Conservation (phyloP, 345 rosid species). For the rapeseed (Brassica napus) region DNA sequence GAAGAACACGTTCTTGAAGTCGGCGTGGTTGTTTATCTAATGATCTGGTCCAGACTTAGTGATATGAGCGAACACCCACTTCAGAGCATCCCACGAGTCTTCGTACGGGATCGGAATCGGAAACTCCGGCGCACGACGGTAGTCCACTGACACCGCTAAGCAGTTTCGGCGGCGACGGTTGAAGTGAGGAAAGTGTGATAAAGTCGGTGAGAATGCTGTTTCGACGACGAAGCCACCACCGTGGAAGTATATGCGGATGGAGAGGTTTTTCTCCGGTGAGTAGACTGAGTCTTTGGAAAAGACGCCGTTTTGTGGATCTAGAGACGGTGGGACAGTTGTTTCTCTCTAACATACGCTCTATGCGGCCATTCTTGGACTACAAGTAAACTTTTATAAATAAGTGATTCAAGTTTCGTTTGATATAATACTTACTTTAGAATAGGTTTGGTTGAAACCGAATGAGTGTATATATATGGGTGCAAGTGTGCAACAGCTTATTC, state of each 20-base stretch:
- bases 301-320: background rate
- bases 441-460: background rate
- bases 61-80: conserved; percentile 53
- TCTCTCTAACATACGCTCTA: conserved; percentile 46
- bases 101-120: conserved; percentile 51
- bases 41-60: conserved; percentile 43
- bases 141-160: conserved; percentile 40
- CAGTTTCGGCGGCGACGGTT: too few relatives aligned
- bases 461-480: background rate
- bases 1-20: conserved; percentile 45
- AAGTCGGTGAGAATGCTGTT: too few relatives aligned
- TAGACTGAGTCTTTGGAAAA: conserved; percentile 44
- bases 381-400: background rate
- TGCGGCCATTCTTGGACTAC: conserved; percentile 42
- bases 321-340: conserved; percentile 39
- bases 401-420: background rate
- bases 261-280: conserved; percentile 34
- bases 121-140: conserved; percentile 60
- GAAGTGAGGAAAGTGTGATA: too few relatives aligned
- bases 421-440: too few relatives aligned
- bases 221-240: too few relatives aligned
- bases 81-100: conserved; percentile 45
- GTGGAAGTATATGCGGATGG: conserved; percentile 26
- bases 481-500: too few relatives aligned
- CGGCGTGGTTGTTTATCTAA: conserved; percentile 49